Evolutionary conservation across 2,329 filamentous ascomycete species (phyloP).

Genomic region (Verticillium isaacii): DNA sequence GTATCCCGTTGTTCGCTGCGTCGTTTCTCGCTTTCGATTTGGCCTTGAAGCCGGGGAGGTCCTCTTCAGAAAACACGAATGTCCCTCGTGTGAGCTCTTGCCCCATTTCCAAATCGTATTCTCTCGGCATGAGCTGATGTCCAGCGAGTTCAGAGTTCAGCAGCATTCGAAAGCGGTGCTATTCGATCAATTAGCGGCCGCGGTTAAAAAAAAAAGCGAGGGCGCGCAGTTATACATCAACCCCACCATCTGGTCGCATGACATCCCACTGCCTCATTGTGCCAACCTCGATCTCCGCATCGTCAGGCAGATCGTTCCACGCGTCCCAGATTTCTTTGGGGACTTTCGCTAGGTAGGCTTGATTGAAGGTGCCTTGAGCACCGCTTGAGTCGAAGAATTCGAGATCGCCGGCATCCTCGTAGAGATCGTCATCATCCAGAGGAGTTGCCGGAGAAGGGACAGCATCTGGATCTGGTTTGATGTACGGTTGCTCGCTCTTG

Average conservation of each 20-base stretch:
- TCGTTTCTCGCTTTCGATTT: conserved; percentile 53
- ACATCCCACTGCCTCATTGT: conserved; percentile 61
- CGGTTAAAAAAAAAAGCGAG: not conserved
- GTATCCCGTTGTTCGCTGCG: conserved; percentile 54
- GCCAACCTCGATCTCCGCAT: conserved; percentile 77
- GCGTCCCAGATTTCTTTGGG: conserved; percentile 77
- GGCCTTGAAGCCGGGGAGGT: conserved; percentile 59
- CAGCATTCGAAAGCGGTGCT: conserved; percentile 58
- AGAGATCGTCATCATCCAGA: conserved; percentile 62
- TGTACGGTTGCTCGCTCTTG: conserved; percentile 23
- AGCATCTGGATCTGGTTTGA: conserved; percentile 46
- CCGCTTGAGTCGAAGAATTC: conserved; percentile 46
- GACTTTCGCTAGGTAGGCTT: conserved; percentile 66
- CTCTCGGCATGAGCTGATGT: conserved; percentile 75
- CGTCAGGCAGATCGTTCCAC: conserved; percentile 71
- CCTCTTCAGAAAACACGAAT: conserved; percentile 89
- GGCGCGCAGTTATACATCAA: conserved; percentile 17
- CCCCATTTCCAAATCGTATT: conserved; percentile 75
- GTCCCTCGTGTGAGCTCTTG: conserved; percentile 55
- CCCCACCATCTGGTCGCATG: conserved; percentile 45
- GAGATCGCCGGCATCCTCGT: conserved; percentile 54
- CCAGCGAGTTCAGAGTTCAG: conserved; percentile 58
- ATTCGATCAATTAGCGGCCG: not conserved
- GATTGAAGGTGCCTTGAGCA: conserved; percentile 11
- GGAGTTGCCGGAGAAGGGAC: conserved; percentile 30